Evolutionary conservation across 2,329 filamentous ascomycete genomes (phyloP), one percentile per base, ranked within the genome.

Genomic region (Gyromitra esculenta): DNA sequence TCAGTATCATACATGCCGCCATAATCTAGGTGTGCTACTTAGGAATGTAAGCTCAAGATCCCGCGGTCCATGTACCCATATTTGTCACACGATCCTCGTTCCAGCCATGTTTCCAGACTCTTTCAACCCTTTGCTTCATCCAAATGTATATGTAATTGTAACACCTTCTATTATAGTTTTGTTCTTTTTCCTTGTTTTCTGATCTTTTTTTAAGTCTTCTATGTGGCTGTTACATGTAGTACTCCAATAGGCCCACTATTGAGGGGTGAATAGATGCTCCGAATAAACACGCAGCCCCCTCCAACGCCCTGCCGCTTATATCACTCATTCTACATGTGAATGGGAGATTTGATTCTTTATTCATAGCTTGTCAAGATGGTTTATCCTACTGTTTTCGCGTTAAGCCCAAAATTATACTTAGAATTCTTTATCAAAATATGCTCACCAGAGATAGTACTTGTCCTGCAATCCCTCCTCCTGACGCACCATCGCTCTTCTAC

Each of bases 391-490:
- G n/a, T 13, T 45, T 18, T 41, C 15, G 13, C 43, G 62, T 6
- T 43, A n/a, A 41, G 6, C 37, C 15, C 15, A 7, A 15, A 15
- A n/a, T n/a, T 15, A 11, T 0, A 60, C 25, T 37, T 18, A 43
- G 15, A 11, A 39, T 52, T 56, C 67, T 72, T 73, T 76, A 65
- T 71, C 25, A 9, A 31, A 7, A 48, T 54, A 4, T 1, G 7
- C 6, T n/a, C 21, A 13, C 56, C 15, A 18, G 5, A 6, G n/a
- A 15, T 43, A 11, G 48, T 39, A 6, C n/a, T 35, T 25, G 37
- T 31, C 13, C 15, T 37, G 15, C 3, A 35, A n/a, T 25, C 18
- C 54, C 31, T 18, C 21, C n/a, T 48, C 57, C 9, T 13, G 4
- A 15, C 5, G 5, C 7, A 11, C 13, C 5, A 39, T 8, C 35